Percentiles rank a stretch among this genome's conserved stretches.
Evolutionary conservation across 2,329 filamentous ascomycete species (phyloP).

Genomic region (Beauveria scarabaeidicola): DNA sequence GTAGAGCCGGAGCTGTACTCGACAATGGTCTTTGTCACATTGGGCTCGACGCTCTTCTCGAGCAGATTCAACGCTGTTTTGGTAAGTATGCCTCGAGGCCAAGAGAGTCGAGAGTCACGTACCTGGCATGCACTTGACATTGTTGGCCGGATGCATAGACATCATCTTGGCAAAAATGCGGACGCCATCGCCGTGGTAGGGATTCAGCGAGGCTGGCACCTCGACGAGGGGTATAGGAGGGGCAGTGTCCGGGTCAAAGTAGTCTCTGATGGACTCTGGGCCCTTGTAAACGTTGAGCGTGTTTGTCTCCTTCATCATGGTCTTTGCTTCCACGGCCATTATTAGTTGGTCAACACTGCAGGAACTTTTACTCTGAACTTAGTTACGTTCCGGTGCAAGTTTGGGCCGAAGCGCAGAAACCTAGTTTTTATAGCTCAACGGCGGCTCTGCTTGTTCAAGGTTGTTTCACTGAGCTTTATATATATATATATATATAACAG

Average conservation of each 20-base stretch:
- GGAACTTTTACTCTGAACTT: not conserved
- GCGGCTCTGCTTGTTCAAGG: not conserved
- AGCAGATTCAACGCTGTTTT: slow-evolving; percentile 43
- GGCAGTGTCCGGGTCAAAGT: slow-evolving; percentile 49
- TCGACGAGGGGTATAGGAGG: slow-evolving; percentile 55
- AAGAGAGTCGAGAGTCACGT: not conserved
- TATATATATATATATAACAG: not conserved
- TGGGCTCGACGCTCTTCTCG: slow-evolving; percentile 28
- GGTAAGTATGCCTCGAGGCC: not conserved
- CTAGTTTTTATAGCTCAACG: not conserved
- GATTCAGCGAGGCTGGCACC: slow-evolving; percentile 48
- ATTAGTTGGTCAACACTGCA: not conserved
- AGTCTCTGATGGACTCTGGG: slow-evolving; percentile 46
- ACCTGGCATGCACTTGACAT: slow-evolving; percentile 56
- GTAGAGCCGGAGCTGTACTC: slow-evolving; percentile 57
- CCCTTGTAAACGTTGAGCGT: slow-evolving; percentile 49
- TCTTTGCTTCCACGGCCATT: not conserved
- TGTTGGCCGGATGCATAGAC: slow-evolving; percentile 55
- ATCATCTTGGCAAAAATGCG: slow-evolving; percentile 60
- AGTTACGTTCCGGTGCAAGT: no score
- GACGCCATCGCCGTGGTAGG: slow-evolving; percentile 47
- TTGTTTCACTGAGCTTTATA: not conserved
- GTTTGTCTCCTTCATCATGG: slow-evolving; percentile 15
- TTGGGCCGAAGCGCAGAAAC: not conserved
- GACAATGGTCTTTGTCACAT: slow-evolving; percentile 40